Evolutionary conservation across 495 filamentous ascomycete species (phyloP), one percentile per base, ranked within the genome.

Genomic region (Aspergillus avenaceus): DNA sequence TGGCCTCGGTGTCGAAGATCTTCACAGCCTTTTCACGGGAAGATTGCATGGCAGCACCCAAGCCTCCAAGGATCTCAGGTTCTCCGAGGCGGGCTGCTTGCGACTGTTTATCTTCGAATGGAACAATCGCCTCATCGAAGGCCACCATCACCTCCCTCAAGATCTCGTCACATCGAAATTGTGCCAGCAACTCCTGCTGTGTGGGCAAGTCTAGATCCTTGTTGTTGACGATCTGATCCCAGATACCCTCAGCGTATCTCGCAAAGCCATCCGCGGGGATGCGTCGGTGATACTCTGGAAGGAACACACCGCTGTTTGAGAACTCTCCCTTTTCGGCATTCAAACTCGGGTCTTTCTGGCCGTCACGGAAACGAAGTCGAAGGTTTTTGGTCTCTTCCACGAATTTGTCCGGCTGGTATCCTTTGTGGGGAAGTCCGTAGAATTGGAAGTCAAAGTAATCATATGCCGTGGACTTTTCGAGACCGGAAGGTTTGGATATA

Each of bases 381-480:
- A 98, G 78, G 57, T 85, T 89, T 55, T 84, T 79, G 4, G 90
- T 83, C 59, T 95, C 92, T 14, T 78, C 65, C 19, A 87, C 74
- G 60, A 98, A 98, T 62, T 88, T 86, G n/a, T 96, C 90, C 7
- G 91, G 90, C 61, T 97, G 91, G 47, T 97, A 81, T 34, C 95
- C 87, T 74, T 98, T 98, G 71, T 98, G 93, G 16, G 93, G 95
- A 18, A 98, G 78, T 7, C 93, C 89, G 42, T 90, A 88, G 60
- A 98, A 98, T 55, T 91, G 90, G 66, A 97, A 97, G 69, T 98
- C 93, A 60, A 98, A 98, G 69, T 97, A 97, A 56, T 98, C 92
- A 47, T 90, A 87, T 46, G 97, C 96, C 43, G 81, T 82, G 0
- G 91, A 91, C 49, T 84, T 85, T 58, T 98, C 93, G 31, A 96